Conservation (phyloP, 139 green algal species). For the Coccomyxa sp. region DNA sequence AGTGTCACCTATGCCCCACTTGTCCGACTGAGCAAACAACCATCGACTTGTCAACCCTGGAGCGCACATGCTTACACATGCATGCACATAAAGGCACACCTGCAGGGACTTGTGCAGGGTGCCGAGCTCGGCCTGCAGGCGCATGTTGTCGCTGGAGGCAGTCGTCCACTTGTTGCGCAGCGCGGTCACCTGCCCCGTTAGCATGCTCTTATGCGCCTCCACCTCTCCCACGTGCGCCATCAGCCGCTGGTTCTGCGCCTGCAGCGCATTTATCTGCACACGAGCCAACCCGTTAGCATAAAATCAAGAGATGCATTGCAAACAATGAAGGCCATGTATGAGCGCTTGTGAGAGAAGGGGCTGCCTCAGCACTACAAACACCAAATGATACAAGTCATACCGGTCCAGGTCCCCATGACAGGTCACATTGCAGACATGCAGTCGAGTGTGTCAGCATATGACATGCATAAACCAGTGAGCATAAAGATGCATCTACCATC, state of each 20-base stretch:
- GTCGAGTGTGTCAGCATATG: too few relatives aligned
- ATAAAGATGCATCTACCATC: background rate
- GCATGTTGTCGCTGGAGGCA: slow-evolving; percentile 8
- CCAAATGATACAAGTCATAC: background rate
- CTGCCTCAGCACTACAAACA: slow-evolving; percentile 3
- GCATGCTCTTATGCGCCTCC: slow-evolving; percentile 24
- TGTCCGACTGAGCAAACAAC: background rate
- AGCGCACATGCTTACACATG: background rate
- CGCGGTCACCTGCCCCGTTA: slow-evolving; percentile 19
- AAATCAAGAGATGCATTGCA: background rate
- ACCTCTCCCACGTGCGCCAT: slow-evolving; percentile 17
- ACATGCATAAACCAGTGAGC: too few relatives aligned
- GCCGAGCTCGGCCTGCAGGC: slow-evolving; percentile 13
- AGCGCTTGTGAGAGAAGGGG: background rate
- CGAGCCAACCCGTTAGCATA: background rate
- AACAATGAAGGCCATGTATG: background rate
- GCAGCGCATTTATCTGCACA: slow-evolving; percentile 23
- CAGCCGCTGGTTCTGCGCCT: slow-evolving; percentile 28
- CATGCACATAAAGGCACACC: background rate
- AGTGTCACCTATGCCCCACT: too few relatives aligned
- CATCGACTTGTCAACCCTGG: background rate
- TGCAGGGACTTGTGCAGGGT: slow-evolving; percentile 5
- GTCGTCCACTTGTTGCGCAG: slow-evolving; percentile 18
- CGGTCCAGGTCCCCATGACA: background rate
- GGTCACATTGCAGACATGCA: too few relatives aligned